phyloP scores from a whole-genome alignment of 2,329 filamentous ascomycete species.

The Paraphaeosphaeria minitans region DNA sequence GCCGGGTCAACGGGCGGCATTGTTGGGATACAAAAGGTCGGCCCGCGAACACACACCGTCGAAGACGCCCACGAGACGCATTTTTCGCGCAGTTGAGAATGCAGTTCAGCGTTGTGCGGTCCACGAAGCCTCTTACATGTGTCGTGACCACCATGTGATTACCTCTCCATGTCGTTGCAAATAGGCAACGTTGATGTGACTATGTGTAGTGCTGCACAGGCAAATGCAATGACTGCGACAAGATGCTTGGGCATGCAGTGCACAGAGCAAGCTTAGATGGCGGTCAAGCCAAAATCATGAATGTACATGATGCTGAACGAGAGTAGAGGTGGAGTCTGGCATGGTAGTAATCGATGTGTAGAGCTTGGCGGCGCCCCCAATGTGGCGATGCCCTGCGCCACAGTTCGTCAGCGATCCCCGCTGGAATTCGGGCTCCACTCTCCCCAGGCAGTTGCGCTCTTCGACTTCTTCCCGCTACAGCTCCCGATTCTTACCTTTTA shows the following conservation, averaged over 20 bases:
- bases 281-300: no score
- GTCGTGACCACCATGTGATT: no score
- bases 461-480: slow-evolving; percentile 7
- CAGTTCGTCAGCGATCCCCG: slow-evolving; percentile 11
- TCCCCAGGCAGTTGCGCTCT: slow-evolving; percentile 9
- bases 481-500: neutral
- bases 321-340: no score
- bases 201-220: no score
- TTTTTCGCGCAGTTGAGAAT: slow-evolving; percentile 5
- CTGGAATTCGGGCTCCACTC: slow-evolving; percentile 5
- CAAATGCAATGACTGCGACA: no score
- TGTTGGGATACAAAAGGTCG: slow-evolving; percentile 18
- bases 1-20: slow-evolving; percentile 11
- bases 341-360: no score
- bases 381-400: slow-evolving; percentile 6
- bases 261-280: no score
- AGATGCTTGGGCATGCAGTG: no score
- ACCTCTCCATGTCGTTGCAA: no score
- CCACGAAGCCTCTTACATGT: neutral
- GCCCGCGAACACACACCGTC: slow-evolving; percentile 9
- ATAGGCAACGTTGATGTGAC: no score
- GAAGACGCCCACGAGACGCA: neutral
- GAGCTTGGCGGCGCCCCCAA: neutral
- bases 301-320: no score
- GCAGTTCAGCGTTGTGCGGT: neutral